Evolutionary conservation across 2,329 filamentous ascomycete genomes (phyloP), one percentile per base, ranked within the genome.

Genomic region (Beauveria australis): DNA sequence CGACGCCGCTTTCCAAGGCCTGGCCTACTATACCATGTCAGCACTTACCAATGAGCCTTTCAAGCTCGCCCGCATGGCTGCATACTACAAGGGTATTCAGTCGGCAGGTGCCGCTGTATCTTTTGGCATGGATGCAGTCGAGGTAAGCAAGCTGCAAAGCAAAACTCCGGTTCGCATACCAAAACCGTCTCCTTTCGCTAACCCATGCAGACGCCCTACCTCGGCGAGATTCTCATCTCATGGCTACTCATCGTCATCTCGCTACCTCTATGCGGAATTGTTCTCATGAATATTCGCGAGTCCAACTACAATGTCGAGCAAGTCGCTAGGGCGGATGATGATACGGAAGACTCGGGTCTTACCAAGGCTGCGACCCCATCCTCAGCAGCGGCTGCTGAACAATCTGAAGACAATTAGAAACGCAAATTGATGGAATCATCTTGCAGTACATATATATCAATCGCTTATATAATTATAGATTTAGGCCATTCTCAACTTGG

Each of bases 61-160:
- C 69, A 89, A 87, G 70, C 79, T 89, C 40, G 88, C 88, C 69
- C 89, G 89, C 72, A 89, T 88, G 70, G 87, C 86, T 19, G 88
- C 87, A 55, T 92, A 90, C 76, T 92, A 92, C 79, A 92, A 92
- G 74, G 88, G 88, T 18, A 88, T 92, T 54, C 89, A 92, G 71
- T 90, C 87, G 18, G 87, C 86, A 5, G 89, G 89, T 67, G 82
- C 85, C 1, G 89, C 87, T 26, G 83, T 75, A 4, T 68, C 70
- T 53, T 74, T 70, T 54, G 67, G 70, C 5, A 67, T 76, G 22
- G 74, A 76, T 57, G 68, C 67, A 19, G 68, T 68, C 22, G 71
- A 72, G 61, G 66, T 70, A 26, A 58, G 63, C 16, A 24, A 41
- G 19, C 37, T 18, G 33, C 12, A 47, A 37, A 2, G 26, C 41